phyloP scores from a whole-genome alignment of 805 yeast species.

The Citeromyces matritensis region DNA sequence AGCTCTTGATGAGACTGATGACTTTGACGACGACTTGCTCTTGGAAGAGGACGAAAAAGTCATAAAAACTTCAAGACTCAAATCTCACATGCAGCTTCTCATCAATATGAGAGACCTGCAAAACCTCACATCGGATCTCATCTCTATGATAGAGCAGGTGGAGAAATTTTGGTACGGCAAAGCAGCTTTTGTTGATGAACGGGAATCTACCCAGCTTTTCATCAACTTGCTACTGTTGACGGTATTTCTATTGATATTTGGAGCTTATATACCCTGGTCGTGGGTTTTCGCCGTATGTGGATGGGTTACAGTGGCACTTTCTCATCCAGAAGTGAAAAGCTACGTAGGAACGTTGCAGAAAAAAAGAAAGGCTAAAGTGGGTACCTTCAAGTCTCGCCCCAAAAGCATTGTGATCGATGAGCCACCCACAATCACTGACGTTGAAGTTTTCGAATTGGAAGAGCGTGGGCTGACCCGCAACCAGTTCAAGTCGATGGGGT shows the following conservation, averaged over 20 bases:
- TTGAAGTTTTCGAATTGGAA: slow-evolving; percentile 70
- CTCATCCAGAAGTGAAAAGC: slow-evolving; percentile 41
- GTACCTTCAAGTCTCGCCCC: slow-evolving; percentile 6
- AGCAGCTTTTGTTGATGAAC: slow-evolving; percentile 61
- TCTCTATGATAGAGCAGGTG: slow-evolving; percentile 29
- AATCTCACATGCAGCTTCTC: slow-evolving; percentile 20
- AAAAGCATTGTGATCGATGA: slow-evolving; percentile 57
- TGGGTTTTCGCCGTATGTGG: slow-evolving; percentile 35
- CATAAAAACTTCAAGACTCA: too few relatives aligned
- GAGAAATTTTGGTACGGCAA: slow-evolving; percentile 45
- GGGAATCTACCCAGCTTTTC: slow-evolving; percentile 45
- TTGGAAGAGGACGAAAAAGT: too few relatives aligned
- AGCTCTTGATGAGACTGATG: too few relatives aligned
- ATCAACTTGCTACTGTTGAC: slow-evolving; percentile 24
- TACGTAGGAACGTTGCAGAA: slow-evolving; percentile 3
- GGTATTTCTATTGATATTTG: slow-evolving; percentile 22
- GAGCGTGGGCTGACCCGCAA: slow-evolving; percentile 42
- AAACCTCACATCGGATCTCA: slow-evolving; percentile 38
- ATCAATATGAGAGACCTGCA: slow-evolving; percentile 67
- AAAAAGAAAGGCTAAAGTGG: slow-evolving; percentile 14
- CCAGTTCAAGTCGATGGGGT: slow-evolving; percentile 48
- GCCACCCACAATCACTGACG: slow-evolving; percentile 39
- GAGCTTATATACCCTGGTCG: slow-evolving; percentile 51
- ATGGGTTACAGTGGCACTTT: slow-evolving; percentile 35
- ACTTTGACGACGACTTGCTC: too few relatives aligned